Evolutionary conservation across 495 filamentous ascomycete genomes (phyloP).

Genomic region (Cairneyella variabilis): DNA sequence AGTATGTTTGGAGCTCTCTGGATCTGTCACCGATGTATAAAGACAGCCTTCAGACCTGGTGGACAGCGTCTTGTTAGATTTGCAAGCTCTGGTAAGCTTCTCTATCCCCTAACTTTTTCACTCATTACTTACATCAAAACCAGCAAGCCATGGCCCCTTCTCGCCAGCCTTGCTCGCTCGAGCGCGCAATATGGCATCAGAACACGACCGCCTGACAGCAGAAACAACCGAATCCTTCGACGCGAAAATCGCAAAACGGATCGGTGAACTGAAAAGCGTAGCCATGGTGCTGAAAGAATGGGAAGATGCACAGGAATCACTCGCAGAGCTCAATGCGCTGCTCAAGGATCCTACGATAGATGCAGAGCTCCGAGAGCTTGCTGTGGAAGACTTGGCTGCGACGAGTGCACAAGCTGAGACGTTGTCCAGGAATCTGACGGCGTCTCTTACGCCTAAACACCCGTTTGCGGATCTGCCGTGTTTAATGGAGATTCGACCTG

Average conservation of each 20-base stretch:
- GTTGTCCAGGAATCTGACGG: conserved; percentile 62
- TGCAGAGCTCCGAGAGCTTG: conserved; percentile 57
- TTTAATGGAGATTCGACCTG: conserved; percentile 85
- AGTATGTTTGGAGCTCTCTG: conserved; percentile 51
- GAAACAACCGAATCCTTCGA: conserved; percentile 63
- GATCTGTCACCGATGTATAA: conserved; percentile 49
- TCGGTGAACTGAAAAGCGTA: conserved; percentile 71
- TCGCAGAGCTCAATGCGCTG: conserved; percentile 48
- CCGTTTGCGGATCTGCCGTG: conserved; percentile 93
- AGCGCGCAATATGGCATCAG: conserved; percentile 58
- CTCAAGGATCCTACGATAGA: conserved; percentile 43
- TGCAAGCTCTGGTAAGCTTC: conserved; percentile 35
- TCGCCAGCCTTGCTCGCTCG: conserved; percentile 59
- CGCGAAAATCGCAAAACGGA: conserved; percentile 64
- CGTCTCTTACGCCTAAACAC: conserved; percentile 77
- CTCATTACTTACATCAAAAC: conserved; percentile 11
- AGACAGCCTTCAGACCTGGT: conserved; percentile 34
- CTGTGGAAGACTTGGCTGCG: conserved; percentile 67
- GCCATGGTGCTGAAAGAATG: conserved; percentile 66
- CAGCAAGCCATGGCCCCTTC: conserved; percentile 41
- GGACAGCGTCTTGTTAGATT: conserved; percentile 35
- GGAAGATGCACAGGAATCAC: conserved; percentile 52
- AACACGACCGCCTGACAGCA: conserved; percentile 57
- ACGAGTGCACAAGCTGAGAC: conserved; percentile 55
- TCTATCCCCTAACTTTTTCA: background rate